phyloP scores from a whole-genome alignment of 1,139 yeast genomes.

The Hansenula lynferdii region DNA sequence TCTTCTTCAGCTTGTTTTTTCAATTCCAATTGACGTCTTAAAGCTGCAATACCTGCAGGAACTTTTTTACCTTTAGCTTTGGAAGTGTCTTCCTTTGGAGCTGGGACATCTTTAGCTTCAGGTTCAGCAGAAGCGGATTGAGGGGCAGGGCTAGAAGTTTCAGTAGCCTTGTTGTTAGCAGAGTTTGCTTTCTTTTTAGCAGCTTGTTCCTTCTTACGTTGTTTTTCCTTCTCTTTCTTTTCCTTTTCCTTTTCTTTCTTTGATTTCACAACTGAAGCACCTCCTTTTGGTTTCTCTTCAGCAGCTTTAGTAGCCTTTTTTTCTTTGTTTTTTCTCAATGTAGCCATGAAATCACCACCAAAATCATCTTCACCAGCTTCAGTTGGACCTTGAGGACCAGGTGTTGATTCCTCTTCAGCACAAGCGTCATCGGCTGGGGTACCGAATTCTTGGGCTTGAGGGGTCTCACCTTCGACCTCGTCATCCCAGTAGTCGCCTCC shows the following conservation, averaged over 20 bases:
- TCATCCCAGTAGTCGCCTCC: constrained; percentile 85
- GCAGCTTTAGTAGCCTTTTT: constrained; percentile 63
- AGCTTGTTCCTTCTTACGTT: constrained; percentile 86
- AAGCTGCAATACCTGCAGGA: constrained; percentile 77
- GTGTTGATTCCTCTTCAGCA: constrained; percentile 2
- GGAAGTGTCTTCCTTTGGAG: constrained; percentile 22
- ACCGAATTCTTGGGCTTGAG: constrained; percentile 55
- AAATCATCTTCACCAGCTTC: constrained; percentile 35
- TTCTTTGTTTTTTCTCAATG: constrained; percentile 73
- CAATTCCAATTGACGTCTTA: constrained; percentile 81
- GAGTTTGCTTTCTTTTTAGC: constrained; percentile 77
- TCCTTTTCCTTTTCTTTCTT: constrained; percentile 97
- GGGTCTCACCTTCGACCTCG: constrained; percentile 54
- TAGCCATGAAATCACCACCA: constrained; percentile 70
- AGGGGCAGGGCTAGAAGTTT: constrained; percentile 43
- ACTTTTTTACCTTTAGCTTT: constrained; percentile 51
- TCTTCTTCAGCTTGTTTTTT: constrained; percentile 82
- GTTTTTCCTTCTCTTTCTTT: constrained; percentile 96
- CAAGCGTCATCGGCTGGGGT: constrained; percentile 19
- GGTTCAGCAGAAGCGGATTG: too few species aligned
- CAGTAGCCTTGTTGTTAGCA: constrained; percentile 37
- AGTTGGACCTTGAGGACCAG: constrained; percentile 24
- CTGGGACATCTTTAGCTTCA: constrained; percentile 21
- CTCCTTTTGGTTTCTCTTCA: constrained; percentile 33
- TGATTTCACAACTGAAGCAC: constrained; percentile 73